Percentiles rank a stretch among this genome's conserved stretches.
Conservation (phyloP, 768 basidiomycete species). For the Boletus fagicola region DNA sequence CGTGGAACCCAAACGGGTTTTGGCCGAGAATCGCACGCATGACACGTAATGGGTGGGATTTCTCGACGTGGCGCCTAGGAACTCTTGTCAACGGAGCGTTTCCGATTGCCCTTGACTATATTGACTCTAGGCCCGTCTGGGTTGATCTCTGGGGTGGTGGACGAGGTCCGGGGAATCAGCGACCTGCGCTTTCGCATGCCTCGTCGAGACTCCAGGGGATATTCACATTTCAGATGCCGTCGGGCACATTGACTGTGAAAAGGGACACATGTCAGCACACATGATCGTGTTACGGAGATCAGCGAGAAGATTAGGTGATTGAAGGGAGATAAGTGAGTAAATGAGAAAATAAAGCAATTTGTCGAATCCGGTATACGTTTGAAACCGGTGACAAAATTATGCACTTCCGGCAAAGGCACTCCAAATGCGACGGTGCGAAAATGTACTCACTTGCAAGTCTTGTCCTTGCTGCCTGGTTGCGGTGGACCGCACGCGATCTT, state of each 20-base stretch:
- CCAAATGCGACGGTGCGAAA: background rate
- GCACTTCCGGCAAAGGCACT: slow-evolving; percentile 4
- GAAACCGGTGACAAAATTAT: slow-evolving; percentile 16
- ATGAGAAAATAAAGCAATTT: background rate
- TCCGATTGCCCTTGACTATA: slow-evolving; percentile 24
- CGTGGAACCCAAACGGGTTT: background rate
- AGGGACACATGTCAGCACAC: slow-evolving; percentile 25
- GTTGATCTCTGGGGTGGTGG: slow-evolving; percentile 26
- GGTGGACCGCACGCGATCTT: slow-evolving; percentile 71
- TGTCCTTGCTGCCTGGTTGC: slow-evolving; percentile 48
- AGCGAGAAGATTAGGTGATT: slow-evolving; percentile 26
- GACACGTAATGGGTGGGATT: slow-evolving; percentile 3
- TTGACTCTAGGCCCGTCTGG: slow-evolving; percentile 25
- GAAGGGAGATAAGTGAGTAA: slow-evolving; percentile 14
- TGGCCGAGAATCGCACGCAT: slow-evolving; percentile 12
- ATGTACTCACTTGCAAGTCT: slow-evolving; percentile 62
- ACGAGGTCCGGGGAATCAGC: slow-evolving; percentile 33
- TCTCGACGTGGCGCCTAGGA: slow-evolving; percentile 16
- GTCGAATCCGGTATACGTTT: slow-evolving; percentile 11
- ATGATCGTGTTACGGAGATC: slow-evolving; percentile 25
- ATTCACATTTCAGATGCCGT: slow-evolving; percentile 67
- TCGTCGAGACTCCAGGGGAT: slow-evolving; percentile 66
- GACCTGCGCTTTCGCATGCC: slow-evolving; percentile 54
- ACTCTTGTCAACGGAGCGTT: slow-evolving; percentile 29
- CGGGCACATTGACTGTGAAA: slow-evolving; percentile 65